Evolutionary conservation across 2,329 filamentous ascomycete genomes (phyloP), one percentile per base, ranked within the genome.

Genomic region (Grosmannia clavigera): DNA sequence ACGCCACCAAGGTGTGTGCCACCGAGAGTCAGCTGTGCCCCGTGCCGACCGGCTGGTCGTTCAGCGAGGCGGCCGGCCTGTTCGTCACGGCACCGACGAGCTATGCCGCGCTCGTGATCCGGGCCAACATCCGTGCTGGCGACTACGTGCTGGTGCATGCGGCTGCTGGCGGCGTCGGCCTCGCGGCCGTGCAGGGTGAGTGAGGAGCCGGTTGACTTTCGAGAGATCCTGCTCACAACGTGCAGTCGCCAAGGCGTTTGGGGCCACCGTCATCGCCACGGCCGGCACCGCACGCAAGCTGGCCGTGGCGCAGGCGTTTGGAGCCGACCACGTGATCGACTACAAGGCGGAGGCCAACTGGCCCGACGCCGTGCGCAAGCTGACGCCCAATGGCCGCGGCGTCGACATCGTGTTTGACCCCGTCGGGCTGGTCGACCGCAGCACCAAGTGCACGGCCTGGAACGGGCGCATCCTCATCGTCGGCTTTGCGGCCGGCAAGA

Each of bases 341-440:
- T 96, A 96, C 73, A 79, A 79, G 22, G 78, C 87, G 62, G 78
- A 87, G 63, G 70, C 77, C 2, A 75, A 78, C 59, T 86, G 86
- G 79, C 80, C 82, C n/a, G 76, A 78, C 2, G 72, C 84, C 62
- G 90, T 96, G 55, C 88, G 88, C 75, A 84, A 82, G 66, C 73
- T 97, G 61, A 92, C 87, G 5, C 89, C 88, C 0, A 82, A 84
- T 63, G 81, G 81, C 1, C 72, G 76, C 53, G 83, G 91, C 12
- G 92, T 96, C 22, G 92, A 97, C 72, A 90, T 97, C 58, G 92
- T 97, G 27, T 97, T 90, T 75, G 92, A 97, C 71, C 91, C 92
- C 14, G 92, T 97, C 1, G 92, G 92, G 1, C 75, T 96, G 70
- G 89, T 96, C 57, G 90, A 95, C 65, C 81, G 84, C 69, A 90